Conservation (phyloP, 108 stramenopile species). For the Craspedostauros australis region DNA sequence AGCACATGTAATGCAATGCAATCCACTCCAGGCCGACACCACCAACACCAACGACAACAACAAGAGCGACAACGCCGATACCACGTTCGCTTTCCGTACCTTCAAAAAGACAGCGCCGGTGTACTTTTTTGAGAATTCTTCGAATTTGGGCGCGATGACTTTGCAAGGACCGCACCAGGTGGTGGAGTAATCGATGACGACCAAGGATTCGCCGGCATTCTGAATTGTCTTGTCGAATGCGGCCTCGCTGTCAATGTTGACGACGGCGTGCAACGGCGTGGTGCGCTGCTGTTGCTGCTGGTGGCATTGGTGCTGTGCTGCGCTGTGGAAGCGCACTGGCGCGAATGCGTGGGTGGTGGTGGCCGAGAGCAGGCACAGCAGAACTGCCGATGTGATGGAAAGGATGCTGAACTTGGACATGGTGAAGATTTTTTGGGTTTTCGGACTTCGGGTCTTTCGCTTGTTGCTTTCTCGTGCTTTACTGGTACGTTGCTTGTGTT, state of each 20-base stretch:
- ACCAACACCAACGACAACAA: too few species aligned
- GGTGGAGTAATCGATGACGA: slow-evolving; percentile 92
- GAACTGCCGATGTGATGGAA: neutral
- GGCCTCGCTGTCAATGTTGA: slow-evolving; percentile 59
- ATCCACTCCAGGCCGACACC: too few species aligned
- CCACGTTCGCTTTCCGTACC: slow-evolving; percentile 36
- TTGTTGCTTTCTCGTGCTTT: too few species aligned
- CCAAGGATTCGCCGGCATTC: slow-evolving; percentile 46
- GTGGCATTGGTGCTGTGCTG: too few species aligned
- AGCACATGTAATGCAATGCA: too few species aligned
- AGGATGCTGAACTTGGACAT: too few species aligned
- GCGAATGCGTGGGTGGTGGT: slow-evolving; percentile 3
- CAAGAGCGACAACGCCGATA: too few species aligned
- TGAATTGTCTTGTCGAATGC: slow-evolving; percentile 66
- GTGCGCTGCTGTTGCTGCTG: neutral
- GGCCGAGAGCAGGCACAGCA: slow-evolving; percentile 1
- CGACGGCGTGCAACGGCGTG: slow-evolving; percentile 41
- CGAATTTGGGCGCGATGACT: slow-evolving; percentile 85
- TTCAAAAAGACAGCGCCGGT: slow-evolving; percentile 77
- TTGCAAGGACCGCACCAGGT: slow-evolving; percentile 98
- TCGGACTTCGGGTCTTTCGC: too few species aligned
- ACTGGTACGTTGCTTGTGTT: too few species aligned
- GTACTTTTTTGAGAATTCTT: slow-evolving; percentile 78
- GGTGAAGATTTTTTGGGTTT: too few species aligned
- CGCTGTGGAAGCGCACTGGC: neutral